phyloP scores from a whole-genome alignment of 1,284 basidiomycete species.

The Pulveroboletus sp. region DNA sequence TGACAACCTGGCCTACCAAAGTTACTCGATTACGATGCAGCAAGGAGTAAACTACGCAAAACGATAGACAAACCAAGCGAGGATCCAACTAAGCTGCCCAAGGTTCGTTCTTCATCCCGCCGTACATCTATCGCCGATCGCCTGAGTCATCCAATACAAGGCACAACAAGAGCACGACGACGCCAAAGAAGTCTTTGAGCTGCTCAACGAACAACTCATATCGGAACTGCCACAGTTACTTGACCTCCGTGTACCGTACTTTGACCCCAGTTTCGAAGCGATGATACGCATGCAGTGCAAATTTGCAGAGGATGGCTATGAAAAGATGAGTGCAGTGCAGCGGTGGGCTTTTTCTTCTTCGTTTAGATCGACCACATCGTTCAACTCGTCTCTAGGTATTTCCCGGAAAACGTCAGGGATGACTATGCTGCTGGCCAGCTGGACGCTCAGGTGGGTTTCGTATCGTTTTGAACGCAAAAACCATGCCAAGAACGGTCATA shows the following conservation, averaged over 20 bases:
- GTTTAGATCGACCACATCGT: neutral
- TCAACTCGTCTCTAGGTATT: slow-evolving; percentile 56
- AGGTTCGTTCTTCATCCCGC: slow-evolving; percentile 41
- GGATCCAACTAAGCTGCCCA: slow-evolving; percentile 88
- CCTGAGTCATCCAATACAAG: slow-evolving; percentile 35
- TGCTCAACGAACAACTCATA: slow-evolving; percentile 91
- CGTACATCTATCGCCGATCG: neutral
- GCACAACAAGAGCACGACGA: slow-evolving; percentile 96
- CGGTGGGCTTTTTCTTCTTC: slow-evolving; percentile 43
- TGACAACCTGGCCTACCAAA: slow-evolving; percentile 31
- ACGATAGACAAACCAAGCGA: slow-evolving; percentile 91
- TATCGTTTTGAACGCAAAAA: neutral
- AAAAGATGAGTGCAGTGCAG: slow-evolving; percentile 95
- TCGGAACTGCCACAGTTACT: slow-evolving; percentile 89
- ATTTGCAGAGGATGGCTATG: slow-evolving; percentile 97
- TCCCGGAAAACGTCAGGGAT: slow-evolving; percentile 85
- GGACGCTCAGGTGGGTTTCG: slow-evolving; percentile 70
- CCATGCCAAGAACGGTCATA: slow-evolving; percentile 16
- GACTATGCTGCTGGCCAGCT: slow-evolving; percentile 97
- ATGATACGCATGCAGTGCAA: slow-evolving; percentile 98
- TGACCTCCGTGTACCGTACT: slow-evolving; percentile 93
- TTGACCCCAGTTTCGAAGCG: slow-evolving; percentile 97
- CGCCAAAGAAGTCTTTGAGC: slow-evolving; percentile 88
- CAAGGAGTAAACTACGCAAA: slow-evolving; percentile 87
- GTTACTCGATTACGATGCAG: slow-evolving; percentile 94